These are phyloP conservation scores for Dactylellina leptospora DNA, from an alignment of 2,329 filamentous ascomycete species.

Conservation along the genomic window DNA sequence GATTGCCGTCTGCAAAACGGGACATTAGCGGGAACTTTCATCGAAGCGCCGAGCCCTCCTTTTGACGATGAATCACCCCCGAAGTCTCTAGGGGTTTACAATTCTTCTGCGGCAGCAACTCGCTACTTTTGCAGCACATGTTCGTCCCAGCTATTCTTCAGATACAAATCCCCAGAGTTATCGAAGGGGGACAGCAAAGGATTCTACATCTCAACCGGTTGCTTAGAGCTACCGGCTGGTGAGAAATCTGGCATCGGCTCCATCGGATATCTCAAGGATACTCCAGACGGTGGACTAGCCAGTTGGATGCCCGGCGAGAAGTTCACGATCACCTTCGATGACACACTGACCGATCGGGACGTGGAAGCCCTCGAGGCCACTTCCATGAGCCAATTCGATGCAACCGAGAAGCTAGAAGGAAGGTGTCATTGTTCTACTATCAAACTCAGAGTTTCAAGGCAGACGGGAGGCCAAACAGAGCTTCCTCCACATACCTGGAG, in stretches of 20 bases:
- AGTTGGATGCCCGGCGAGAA: slow-evolving; percentile 13
- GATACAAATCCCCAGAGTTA: neutral
- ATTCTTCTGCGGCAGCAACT: neutral
- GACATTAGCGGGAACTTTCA: slow-evolving; percentile 16
- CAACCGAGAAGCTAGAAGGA: slow-evolving; percentile 2
- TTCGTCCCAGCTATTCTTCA: slow-evolving; percentile 23
- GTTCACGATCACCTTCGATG: neutral
- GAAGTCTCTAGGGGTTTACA: slow-evolving; percentile 1
- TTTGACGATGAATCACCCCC: slow-evolving; percentile 19
- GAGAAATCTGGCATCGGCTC: slow-evolving; percentile 5
- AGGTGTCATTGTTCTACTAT: slow-evolving; percentile 32
- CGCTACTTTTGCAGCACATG: slow-evolving; percentile 38
- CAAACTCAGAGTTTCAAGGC: slow-evolving; percentile 21
- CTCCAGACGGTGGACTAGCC: slow-evolving; percentile 25
- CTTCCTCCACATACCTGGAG: slow-evolving; percentile 13
- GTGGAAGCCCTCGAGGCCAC: neutral
- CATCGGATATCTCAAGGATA: slow-evolving; percentile 2
- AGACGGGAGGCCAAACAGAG: neutral
- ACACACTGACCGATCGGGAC: neutral
- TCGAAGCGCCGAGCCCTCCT: slow-evolving; percentile 12
- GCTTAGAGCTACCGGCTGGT: slow-evolving; percentile 9
- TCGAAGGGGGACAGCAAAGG: neutral
- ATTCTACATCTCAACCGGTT: slow-evolving; percentile 9
- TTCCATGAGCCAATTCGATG: neutral
- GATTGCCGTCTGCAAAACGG: slow-evolving; percentile 29